Base-by-base conservation (phyloP, 495 filamentous ascomycete genomes). In the Penicillium desertorum region DNA sequence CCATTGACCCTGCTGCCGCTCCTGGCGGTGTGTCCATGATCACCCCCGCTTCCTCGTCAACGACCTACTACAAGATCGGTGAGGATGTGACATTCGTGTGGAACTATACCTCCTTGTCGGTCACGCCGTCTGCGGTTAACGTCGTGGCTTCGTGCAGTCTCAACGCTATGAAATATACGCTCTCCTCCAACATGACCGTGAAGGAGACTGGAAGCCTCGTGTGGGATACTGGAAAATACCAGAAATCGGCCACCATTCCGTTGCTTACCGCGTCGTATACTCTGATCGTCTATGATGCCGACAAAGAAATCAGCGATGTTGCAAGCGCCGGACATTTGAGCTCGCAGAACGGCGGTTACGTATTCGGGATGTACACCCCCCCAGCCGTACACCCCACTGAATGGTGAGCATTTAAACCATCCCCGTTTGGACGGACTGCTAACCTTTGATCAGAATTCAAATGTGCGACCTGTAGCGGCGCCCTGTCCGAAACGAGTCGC, bases 91-190 rank as follows among this genome's bases (percentile, higher is more conserved):
- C 91, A 1, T 93, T 93, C 71, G 86, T 76, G 0, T 98, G 93
- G 92, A 97, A 97, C 73, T 98, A 96, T 76, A 98, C 94, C 2
- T 91, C 88, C 44, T 77, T 98, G 39, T 81, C 82, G 29, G 85
- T 85, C 17, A 87, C 85, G 1, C 94, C 94, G 0, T 85, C 83
- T 3, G 86, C 83, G 30, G 74, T 98, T 62, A 89, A 98, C 62
- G 83, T 97, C 4, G 73, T 94, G 30, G 88, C 94, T 11, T 86
- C 84, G 23, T 95, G 90, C 83, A 85, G 83, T 37, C 66, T 74
- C 51, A 88, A 88, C 71, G 71, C 77, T 42, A 74, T 73, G 36
- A 83, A 80, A 22, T 92, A 90, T 64, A 89, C 88, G 4, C 75
- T 92, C 47, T 76, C 84, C 39, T 66, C 71, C 57, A 92, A 92